These are phyloP conservation scores for Paradendryphiella salina DNA, from an alignment of 2,329 filamentous ascomycete species.

Conservation along the genomic window DNA sequence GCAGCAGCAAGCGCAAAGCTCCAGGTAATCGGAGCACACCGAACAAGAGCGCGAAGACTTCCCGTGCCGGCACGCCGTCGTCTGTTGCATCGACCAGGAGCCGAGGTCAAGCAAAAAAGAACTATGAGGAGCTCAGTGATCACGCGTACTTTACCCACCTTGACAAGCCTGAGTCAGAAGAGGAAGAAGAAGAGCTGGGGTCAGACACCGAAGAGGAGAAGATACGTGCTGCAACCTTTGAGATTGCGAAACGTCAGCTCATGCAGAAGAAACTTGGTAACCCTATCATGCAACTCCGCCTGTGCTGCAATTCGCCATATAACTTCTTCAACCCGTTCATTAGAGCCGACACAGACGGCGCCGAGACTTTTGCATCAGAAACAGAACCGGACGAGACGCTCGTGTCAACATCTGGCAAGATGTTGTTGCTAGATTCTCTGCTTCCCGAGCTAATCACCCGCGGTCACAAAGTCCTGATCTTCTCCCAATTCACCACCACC, in stretches of 20 bases:
- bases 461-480: slow-evolving; percentile 90
- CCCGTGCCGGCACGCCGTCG: slow-evolving; percentile 71
- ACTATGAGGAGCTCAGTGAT: slow-evolving; percentile 73
- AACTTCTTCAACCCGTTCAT: slow-evolving; percentile 93
- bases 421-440: slow-evolving; percentile 88
- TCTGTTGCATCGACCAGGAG: slow-evolving; percentile 57
- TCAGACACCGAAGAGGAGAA: slow-evolving; percentile 63
- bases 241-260: slow-evolving; percentile 86
- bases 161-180: slow-evolving; percentile 59
- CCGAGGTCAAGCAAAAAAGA: slow-evolving; percentile 60
- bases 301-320: slow-evolving; percentile 91
- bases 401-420: slow-evolving; percentile 88
- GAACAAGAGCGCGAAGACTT: slow-evolving; percentile 76
- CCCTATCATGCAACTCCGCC: slow-evolving; percentile 84
- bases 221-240: slow-evolving; percentile 68
- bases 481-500: slow-evolving; percentile 94
- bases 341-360: slow-evolving; percentile 54
- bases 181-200: slow-evolving; percentile 48
- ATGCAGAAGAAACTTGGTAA: slow-evolving; percentile 90
- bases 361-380: slow-evolving; percentile 52
- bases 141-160: slow-evolving; percentile 81
- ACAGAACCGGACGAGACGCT: slow-evolving; percentile 72
- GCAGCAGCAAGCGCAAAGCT: slow-evolving; percentile 63
- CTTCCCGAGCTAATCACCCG: slow-evolving; percentile 72
- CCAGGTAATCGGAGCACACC: slow-evolving; percentile 51